Evolutionary conservation across 169 alveolate genomes (phyloP).

Genomic region (Amoebophrya sp.): DNA sequence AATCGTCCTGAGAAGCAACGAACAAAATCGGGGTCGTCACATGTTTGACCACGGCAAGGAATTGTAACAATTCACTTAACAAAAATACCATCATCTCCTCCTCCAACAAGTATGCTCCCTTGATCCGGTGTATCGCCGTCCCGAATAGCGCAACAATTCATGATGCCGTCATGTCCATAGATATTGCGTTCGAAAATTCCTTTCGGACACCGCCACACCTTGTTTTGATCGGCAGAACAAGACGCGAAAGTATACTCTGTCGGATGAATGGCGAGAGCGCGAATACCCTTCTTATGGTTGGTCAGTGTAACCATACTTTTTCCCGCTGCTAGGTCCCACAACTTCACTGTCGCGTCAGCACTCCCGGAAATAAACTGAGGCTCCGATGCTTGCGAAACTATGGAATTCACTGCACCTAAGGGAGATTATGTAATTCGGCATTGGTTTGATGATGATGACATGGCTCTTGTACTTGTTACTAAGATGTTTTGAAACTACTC

Average conservation of each 20-base stretch:
- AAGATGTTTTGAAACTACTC: no score
- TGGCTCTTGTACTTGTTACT: no score
- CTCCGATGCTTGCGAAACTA: slow-evolving; percentile 81
- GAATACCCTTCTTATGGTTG: slow-evolving; percentile 91
- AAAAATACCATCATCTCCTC: slow-evolving; percentile 87
- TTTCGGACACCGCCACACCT: slow-evolving; percentile 74
- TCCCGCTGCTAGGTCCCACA: slow-evolving; percentile 96
- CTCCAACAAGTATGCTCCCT: slow-evolving; percentile 81
- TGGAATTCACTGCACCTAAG: slow-evolving; percentile 78
- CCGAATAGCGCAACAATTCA: slow-evolving; percentile 80
- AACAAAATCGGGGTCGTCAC: not conserved
- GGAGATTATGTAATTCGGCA: no score
- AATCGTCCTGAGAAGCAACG: slow-evolving; percentile 13
- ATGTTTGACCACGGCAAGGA: not conserved
- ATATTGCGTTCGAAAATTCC: slow-evolving; percentile 65
- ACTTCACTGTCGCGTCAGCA: slow-evolving; percentile 54
- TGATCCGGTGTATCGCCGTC: slow-evolving; percentile 74
- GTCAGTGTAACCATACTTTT: slow-evolving; percentile 84
- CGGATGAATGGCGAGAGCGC: slow-evolving; percentile 89
- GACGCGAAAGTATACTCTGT: slow-evolving; percentile 88
- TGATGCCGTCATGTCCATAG: slow-evolving; percentile 76
- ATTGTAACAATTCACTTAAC: not conserved
- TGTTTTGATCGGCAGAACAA: slow-evolving; percentile 92
- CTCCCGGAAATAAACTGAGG: slow-evolving; percentile 96
- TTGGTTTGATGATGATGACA: no score